Percentiles rank a stretch among this genome's conserved stretches.
These are phyloP conservation scores for Cynara cardunculus DNA, from an alignment of 129 eudicot species.

Conservation along the genomic window DNA sequence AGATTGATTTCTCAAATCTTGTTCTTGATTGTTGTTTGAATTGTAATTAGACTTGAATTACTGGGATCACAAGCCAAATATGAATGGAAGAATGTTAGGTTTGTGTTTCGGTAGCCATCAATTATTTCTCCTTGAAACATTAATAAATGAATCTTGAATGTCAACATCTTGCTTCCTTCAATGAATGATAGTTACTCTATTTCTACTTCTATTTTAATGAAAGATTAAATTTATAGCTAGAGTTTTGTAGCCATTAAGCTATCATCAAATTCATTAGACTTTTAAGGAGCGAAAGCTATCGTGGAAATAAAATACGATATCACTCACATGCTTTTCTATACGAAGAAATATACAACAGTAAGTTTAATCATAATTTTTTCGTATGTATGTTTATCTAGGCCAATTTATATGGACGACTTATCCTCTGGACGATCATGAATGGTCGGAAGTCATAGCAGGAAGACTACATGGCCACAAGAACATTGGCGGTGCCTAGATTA, in stretches of 20 bases:
- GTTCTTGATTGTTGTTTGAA: too few species aligned
- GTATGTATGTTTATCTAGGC: not conserved
- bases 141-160: constrained; percentile 13
- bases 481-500: too few species aligned
- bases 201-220: not conserved
- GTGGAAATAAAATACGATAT: not conserved
- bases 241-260: not conserved
- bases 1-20: too few species aligned
- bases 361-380: not conserved
- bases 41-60: too few species aligned
- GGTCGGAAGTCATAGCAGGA: not conserved
- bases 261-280: not conserved
- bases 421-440: too few species aligned
- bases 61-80: too few species aligned
- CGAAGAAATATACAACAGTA: not conserved
- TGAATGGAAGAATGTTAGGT: constrained; percentile 7
- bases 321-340: not conserved
- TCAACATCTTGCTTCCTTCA: constrained; percentile 7
- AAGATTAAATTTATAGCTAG: not conserved
- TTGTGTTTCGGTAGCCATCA: constrained; percentile 9
- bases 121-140: constrained; percentile 3
- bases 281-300: not conserved
- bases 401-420: not conserved
- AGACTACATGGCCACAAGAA: not conserved
- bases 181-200: not conserved